Evolutionary conservation across 441 rosid genomes (phyloP), one percentile per base, ranked within the genome.

Genomic region (Isatis lusitanica): DNA sequence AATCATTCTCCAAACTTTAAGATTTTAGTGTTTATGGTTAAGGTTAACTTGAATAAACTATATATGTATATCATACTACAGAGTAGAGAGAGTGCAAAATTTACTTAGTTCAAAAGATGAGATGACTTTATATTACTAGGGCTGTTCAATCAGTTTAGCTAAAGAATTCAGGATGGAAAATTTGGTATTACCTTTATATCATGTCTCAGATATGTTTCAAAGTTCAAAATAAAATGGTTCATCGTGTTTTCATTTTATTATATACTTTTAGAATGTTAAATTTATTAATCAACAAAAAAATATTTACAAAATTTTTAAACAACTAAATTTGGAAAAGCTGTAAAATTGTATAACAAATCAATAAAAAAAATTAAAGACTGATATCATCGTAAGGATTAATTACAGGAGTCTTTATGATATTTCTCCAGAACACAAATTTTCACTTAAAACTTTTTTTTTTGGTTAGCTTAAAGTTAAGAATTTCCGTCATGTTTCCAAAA

Each of bases 41-140:
- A 6, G 24, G 24, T 17, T 36, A 15, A 64, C 77, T 78, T 64
- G 8, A 80, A 38, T 9, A 36, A 10, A 39, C 13, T 39, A n/a
- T n/a, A n/a, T n/a, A 11, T 4, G 9, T 11, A 50, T 3, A 18
- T 9, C 7, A 50, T 9, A 50, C 31, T 11, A n/a, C n/a, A n/a
- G n/a, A n/a, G n/a, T n/a, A 50, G 18, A 17, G 9, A 21, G 56
- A 9, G 56, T 50, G 56, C 7, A 21, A 50, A 39, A 10, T 10
- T 2, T 36, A 36, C 11, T 10, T 10, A 5, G 42, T 39, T 39
- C 11, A 7, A 36, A 36, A 39, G 1, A 39, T 9, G 42, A 39
- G 12, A 39, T 39, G 42, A 13, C 12, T 11, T 39, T 39, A 10
- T 10, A 36, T 36, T 36, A 36, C 40, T 36, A 36, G 40, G 11